Conservation (phyloP, 768 basidiomycete genomes). For the Chalciporus chontae region DNA sequence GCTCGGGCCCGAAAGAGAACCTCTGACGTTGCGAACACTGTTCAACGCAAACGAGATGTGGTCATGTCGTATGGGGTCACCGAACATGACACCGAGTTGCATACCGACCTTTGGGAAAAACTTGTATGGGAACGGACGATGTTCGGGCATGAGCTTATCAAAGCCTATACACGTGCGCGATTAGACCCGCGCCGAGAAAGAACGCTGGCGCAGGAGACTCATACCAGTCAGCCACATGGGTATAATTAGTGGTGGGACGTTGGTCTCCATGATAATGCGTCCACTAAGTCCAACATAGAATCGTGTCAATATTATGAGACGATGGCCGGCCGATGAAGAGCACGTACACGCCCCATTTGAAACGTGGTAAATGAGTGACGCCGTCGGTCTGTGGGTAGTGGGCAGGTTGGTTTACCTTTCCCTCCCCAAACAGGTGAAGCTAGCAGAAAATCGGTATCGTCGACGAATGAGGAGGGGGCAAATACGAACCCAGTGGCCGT, state of each 20-base stretch:
- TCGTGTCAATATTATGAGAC: constrained; percentile 3
- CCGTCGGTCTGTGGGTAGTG: constrained; percentile 44
- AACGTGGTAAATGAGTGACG: constrained; percentile 55
- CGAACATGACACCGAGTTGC: constrained; percentile 73
- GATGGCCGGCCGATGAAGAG: neutral
- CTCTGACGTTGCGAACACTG: neutral
- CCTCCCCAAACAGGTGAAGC: constrained; percentile 91
- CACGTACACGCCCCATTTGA: constrained; percentile 96
- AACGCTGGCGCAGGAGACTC: constrained; percentile 3
- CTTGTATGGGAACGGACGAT: constrained; percentile 70
- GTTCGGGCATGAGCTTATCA: constrained; percentile 88
- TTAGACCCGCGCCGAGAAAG: neutral
- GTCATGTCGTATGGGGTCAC: constrained; percentile 58
- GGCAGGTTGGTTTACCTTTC: constrained; percentile 77
- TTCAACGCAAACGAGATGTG: constrained; percentile 30
- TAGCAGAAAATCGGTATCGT: constrained; percentile 29
- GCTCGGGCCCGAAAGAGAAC: neutral
- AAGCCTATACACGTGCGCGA: constrained; percentile 47
- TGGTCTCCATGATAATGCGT: constrained; percentile 72
- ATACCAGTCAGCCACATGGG: constrained; percentile 93
- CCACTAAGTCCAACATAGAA: constrained; percentile 46
- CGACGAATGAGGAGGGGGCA: neutral
- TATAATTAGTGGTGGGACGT: constrained; percentile 70
- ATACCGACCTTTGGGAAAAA: constrained; percentile 62
- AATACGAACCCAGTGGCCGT: constrained; percentile 77